phyloP scores from a whole-genome alignment of 352 stramenopile genomes.

The Phytopythium cucurbitacearum region DNA sequence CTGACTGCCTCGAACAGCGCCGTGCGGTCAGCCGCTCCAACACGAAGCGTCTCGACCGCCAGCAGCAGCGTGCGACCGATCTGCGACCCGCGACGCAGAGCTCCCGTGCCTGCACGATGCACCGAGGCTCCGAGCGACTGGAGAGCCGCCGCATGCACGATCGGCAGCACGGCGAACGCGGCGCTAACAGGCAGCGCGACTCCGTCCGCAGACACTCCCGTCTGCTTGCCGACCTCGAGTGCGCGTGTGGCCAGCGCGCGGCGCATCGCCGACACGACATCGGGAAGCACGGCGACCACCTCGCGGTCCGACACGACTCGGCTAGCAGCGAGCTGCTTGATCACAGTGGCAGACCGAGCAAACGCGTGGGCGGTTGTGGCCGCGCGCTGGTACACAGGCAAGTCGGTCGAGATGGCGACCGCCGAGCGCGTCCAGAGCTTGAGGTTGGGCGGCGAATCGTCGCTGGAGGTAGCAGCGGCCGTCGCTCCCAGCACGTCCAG shows the following conservation, averaged over 20 bases:
- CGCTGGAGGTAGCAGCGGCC: too few species aligned
- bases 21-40: slow-evolving; percentile 16
- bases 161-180: slow-evolving; percentile 62
- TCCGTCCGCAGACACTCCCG: slow-evolving; percentile 73
- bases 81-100: slow-evolving; percentile 60
- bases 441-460: slow-evolving; percentile 27
- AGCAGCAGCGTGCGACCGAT: slow-evolving; percentile 62
- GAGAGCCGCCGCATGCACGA: slow-evolving; percentile 48
- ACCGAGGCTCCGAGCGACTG: slow-evolving; percentile 34
- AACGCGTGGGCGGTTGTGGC: slow-evolving; percentile 39
- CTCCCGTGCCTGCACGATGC: slow-evolving; percentile 45
- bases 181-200: slow-evolving; percentile 65
- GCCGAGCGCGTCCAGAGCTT: slow-evolving; percentile 59
- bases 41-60: slow-evolving; percentile 36
- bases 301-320: slow-evolving; percentile 69
- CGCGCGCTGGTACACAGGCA: slow-evolving; percentile 58
- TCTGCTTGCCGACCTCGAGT: slow-evolving; percentile 78
- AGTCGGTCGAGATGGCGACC: slow-evolving; percentile 10
- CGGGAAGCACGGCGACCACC: slow-evolving; percentile 53
- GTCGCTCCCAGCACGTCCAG: slow-evolving; percentile 50
- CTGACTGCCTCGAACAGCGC: slow-evolving; percentile 43
- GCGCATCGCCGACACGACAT: slow-evolving; percentile 51
- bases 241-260: slow-evolving; percentile 59
- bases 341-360: slow-evolving; percentile 24
- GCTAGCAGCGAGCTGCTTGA: slow-evolving; percentile 44